phyloP scores from a whole-genome alignment of 805 yeast genomes.

The Diddensiella transvaalensis region DNA sequence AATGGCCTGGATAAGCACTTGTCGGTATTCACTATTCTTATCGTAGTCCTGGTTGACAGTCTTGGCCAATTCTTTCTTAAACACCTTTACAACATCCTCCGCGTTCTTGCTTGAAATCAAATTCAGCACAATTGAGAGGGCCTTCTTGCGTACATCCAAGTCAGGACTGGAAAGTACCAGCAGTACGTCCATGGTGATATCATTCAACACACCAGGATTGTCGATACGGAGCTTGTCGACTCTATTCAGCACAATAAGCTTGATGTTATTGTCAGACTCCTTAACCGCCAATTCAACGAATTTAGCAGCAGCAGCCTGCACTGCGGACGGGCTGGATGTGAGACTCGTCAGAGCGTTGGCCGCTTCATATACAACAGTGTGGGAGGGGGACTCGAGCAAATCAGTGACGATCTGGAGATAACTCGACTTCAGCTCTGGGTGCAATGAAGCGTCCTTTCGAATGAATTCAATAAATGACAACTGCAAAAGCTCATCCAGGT shows the following conservation, averaged over 20 bases:
- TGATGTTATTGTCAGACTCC: conserved; percentile 94
- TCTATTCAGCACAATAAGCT: conserved; percentile 85
- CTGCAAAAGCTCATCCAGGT: conserved; percentile 79
- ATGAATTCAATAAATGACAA: conserved; percentile 88
- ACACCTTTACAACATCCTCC: conserved; percentile 85
- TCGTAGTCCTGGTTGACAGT: conserved; percentile 71
- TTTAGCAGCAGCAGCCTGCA: conserved; percentile 70
- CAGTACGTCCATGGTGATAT: conserved; percentile 77
- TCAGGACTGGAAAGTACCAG: conserved; percentile 86
- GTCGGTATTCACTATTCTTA: conserved; percentile 81
- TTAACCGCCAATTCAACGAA: conserved; percentile 84
- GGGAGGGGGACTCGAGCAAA: conserved; percentile 62
- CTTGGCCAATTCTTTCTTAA: conserved; percentile 84
- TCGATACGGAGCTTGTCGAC: conserved; percentile 68
- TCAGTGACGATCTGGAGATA: conserved; percentile 72
- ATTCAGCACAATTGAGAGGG: conserved; percentile 76
- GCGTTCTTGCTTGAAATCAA: conserved; percentile 84
- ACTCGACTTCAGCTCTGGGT: conserved; percentile 62
- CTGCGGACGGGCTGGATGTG: conserved; percentile 56
- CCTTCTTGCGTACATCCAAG: conserved; percentile 83
- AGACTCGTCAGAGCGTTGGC: conserved; percentile 70
- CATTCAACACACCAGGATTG: conserved; percentile 81
- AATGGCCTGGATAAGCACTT: conserved; percentile 79
- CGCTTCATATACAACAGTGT: conserved; percentile 84
- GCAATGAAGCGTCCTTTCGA: conserved; percentile 67